These are phyloP conservation scores for Pleodorina starrii DNA, from an alignment of 139 green algal genomes.

Conservation along the genomic window DNA sequence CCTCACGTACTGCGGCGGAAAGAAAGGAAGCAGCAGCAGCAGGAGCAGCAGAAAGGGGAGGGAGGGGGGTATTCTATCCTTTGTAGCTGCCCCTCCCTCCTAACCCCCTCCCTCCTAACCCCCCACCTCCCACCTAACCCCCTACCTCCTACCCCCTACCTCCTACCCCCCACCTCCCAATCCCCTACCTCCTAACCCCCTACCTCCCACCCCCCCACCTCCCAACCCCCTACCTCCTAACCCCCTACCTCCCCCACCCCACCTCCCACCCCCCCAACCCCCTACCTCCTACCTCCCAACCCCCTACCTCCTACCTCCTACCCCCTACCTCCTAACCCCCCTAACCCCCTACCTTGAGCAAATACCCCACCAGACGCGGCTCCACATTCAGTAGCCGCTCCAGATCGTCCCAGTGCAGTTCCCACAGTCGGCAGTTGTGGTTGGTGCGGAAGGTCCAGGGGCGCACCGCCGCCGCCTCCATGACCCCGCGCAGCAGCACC, in stretches of 20 bases:
- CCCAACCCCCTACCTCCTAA: not conserved
- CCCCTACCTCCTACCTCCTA: not conserved
- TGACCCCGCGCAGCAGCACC: constrained; percentile 37
- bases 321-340: not conserved
- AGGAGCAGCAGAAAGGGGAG: not conserved
- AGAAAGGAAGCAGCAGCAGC: not conserved
- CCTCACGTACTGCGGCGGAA: not conserved
- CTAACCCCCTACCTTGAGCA: not conserved
- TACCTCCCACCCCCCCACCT: not conserved
- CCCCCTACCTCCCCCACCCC: not conserved
- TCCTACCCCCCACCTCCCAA: not conserved
- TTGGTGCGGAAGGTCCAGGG: constrained; percentile 42
- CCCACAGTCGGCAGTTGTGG: constrained; percentile 16
- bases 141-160: not conserved
- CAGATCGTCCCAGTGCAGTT: constrained; percentile 35
- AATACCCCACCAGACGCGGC: not conserved
- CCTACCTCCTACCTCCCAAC: not conserved
- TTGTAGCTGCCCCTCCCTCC: not conserved
- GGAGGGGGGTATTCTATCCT: too few species aligned
- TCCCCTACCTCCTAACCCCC: not conserved
- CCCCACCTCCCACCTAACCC: not conserved
- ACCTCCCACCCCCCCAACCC: not conserved
- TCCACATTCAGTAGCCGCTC: constrained; percentile 22
- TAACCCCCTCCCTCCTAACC: not conserved
- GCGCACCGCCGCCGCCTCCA: constrained; percentile 9